These are phyloP conservation scores for Dicorynia guianensis DNA, from an alignment of 306 rosid species.

Conservation along the genomic window DNA sequence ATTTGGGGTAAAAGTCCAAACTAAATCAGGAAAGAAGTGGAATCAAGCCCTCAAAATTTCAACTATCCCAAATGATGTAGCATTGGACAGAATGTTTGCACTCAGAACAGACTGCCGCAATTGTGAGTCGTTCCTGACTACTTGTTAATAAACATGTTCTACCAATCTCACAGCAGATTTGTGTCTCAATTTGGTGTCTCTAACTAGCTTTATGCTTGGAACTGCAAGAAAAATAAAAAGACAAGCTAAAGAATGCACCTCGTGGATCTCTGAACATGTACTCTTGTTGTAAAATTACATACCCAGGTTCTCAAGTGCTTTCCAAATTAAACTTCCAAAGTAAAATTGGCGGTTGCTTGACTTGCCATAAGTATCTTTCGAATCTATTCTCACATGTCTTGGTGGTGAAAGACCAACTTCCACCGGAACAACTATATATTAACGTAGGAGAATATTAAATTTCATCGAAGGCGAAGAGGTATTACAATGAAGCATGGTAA, in stretches of 20 bases:
- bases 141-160: slow-evolving; percentile 43
- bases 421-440: slow-evolving; percentile 50
- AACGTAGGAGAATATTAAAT: slow-evolving; percentile 11
- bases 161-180: slow-evolving; percentile 49
- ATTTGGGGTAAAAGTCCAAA: slow-evolving; percentile 43
- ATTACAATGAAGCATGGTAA: slow-evolving; percentile 36
- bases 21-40: slow-evolving; percentile 53
- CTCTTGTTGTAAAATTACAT: slow-evolving; percentile 11
- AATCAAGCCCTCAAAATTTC: slow-evolving; percentile 55
- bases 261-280: neutral
- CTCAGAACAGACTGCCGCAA: slow-evolving; percentile 44
- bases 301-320: slow-evolving; percentile 44
- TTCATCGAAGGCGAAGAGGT: neutral
- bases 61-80: slow-evolving; percentile 53
- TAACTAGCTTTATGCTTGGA: slow-evolving; percentile 49
- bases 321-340: slow-evolving; percentile 38
- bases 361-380: slow-evolving; percentile 26
- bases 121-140: slow-evolving; percentile 7
- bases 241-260: slow-evolving; percentile 6
- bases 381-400: slow-evolving; percentile 26
- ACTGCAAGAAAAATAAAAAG: slow-evolving; percentile 46
- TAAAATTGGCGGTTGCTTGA: slow-evolving; percentile 33
- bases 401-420: slow-evolving; percentile 42
- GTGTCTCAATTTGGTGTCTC: slow-evolving; percentile 56
- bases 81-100: slow-evolving; percentile 25